A percentile compares a stretch with the other conserved stretches of the same genome.
These are phyloP conservation scores for Auxenochlorella pyrenoidosa DNA, from an alignment of 139 green algal genomes.

Conservation along the genomic window DNA sequence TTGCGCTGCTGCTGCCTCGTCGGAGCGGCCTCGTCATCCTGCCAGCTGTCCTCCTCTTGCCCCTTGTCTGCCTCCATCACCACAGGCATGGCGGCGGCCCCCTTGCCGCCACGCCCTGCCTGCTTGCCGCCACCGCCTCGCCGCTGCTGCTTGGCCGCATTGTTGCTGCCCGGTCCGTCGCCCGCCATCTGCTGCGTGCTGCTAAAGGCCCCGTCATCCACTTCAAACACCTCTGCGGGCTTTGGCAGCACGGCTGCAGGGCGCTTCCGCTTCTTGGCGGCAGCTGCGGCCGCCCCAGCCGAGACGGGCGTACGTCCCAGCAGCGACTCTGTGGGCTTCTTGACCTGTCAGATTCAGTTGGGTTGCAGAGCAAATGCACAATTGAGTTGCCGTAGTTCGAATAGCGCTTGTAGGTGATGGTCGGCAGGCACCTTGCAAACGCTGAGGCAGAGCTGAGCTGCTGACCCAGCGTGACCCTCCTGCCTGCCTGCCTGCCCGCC, in stretches of 20 bases:
- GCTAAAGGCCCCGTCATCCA: slow-evolving; percentile 26
- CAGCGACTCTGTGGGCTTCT: slow-evolving; percentile 35
- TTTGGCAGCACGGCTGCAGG: slow-evolving; percentile 22
- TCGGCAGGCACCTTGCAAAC: not conserved
- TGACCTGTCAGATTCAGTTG: not conserved
- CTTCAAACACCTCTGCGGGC: slow-evolving; percentile 27
- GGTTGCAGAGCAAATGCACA: not conserved
- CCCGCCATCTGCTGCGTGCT: slow-evolving; percentile 25
- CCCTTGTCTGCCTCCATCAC: not conserved
- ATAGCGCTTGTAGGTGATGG: too few species aligned
- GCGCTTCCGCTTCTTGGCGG: slow-evolving; percentile 44
- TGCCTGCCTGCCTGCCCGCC: not conserved
- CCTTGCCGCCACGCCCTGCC: not conserved
- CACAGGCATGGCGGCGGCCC: not conserved
- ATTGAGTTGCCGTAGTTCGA: too few species aligned
- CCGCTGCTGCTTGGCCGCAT: not conserved
- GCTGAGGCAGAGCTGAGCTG: not conserved
- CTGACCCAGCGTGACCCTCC: too few species aligned
- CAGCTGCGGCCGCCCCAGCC: not conserved
- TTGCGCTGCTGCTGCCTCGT: not conserved
- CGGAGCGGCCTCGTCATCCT: not conserved
- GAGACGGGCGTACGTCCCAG: slow-evolving; percentile 27
- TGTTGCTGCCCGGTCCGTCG: not conserved
- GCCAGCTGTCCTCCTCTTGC: not conserved
- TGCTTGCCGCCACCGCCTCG: not conserved